phyloP scores from a whole-genome alignment of 768 basidiomycete species.

The Krasilnikovozyma curviuscula region DNA sequence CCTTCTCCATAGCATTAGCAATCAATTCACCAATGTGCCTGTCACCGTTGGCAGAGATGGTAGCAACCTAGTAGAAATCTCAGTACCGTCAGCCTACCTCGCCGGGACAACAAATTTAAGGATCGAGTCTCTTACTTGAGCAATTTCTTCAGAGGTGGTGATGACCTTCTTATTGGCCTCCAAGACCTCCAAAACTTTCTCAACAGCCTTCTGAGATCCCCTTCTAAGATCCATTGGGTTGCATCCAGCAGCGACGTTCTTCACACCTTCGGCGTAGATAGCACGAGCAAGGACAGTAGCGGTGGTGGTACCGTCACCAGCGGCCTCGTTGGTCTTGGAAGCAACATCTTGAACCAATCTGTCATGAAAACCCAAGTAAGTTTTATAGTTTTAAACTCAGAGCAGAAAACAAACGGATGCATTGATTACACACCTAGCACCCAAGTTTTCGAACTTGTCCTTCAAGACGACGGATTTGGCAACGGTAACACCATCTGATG shows the following conservation, averaged over 20 bases:
- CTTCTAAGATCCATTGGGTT: conserved; percentile 99
- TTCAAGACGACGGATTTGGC: conserved; percentile 84
- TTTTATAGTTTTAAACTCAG: background rate
- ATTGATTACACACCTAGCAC: conserved; percentile 53
- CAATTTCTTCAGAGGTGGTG: conserved; percentile 93
- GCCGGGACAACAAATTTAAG: background rate
- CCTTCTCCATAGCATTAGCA: conserved; percentile 98
- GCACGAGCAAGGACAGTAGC: conserved; percentile 92
- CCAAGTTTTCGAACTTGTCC: conserved; percentile 98
- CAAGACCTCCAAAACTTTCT: conserved; percentile 81
- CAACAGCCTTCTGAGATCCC: conserved; percentile 91
- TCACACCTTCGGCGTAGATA: conserved; percentile 95
- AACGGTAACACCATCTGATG: conserved; percentile 81
- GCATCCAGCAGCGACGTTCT: conserved; percentile 93
- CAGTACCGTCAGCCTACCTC: background rate
- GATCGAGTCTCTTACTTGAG: conserved; percentile 34
- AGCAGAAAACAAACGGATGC: background rate
- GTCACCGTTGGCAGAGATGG: conserved; percentile 66
- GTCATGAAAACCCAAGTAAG: background rate
- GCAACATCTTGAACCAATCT: conserved; percentile 92
- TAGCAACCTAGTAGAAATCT: conserved; percentile 44
- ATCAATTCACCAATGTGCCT: conserved; percentile 80
- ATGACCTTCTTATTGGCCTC: conserved; percentile 74
- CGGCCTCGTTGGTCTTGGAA: conserved; percentile 86
- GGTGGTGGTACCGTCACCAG: conserved; percentile 95